Evolutionary conservation across 345 rosid species (phyloP).

Genomic region (Euclidium syriacum): DNA sequence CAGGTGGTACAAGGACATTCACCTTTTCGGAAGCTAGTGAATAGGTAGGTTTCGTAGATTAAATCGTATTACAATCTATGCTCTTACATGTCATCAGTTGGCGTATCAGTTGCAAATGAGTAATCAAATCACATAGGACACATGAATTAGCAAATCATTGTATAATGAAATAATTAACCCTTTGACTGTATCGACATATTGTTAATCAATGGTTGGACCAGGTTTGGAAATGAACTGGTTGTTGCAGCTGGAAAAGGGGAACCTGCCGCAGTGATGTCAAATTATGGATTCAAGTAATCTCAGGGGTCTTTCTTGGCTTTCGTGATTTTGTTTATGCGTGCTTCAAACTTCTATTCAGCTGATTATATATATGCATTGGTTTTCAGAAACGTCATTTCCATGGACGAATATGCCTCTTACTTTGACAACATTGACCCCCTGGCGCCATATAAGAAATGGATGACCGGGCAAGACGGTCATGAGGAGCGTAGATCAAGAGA

Average conservation of each 20-base stretch:
- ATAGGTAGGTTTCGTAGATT: constrained; percentile 35
- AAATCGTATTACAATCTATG: not conserved
- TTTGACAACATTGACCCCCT: constrained; percentile 82
- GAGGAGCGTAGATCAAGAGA: constrained; percentile 22
- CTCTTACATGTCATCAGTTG: not conserved
- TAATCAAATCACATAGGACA: not conserved
- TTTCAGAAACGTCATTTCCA: constrained; percentile 76
- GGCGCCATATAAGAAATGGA: constrained; percentile 63
- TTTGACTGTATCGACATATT: not conserved
- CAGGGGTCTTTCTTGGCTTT: constrained; percentile 2
- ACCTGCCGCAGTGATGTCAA: constrained; percentile 81
- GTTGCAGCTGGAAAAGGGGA: constrained; percentile 92
- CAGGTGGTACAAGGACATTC: constrained; percentile 90
- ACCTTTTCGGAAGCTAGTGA: constrained; percentile 60
- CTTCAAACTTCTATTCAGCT: not conserved
- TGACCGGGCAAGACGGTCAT: constrained; percentile 26
- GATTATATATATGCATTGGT: constrained; percentile 10
- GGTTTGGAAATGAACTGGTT: constrained; percentile 62
- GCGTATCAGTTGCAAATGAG: not conserved
- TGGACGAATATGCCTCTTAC: constrained; percentile 72
- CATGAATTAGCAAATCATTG: not conserved
- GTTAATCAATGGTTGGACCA: constrained; percentile 19
- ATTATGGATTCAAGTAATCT: constrained; percentile 77
- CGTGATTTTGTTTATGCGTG: not conserved
- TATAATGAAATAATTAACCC: not conserved